Base-by-base conservation (phyloP, 225 moss, liverwort and hornwort genomes). In the Polytrichum commune region DNA sequence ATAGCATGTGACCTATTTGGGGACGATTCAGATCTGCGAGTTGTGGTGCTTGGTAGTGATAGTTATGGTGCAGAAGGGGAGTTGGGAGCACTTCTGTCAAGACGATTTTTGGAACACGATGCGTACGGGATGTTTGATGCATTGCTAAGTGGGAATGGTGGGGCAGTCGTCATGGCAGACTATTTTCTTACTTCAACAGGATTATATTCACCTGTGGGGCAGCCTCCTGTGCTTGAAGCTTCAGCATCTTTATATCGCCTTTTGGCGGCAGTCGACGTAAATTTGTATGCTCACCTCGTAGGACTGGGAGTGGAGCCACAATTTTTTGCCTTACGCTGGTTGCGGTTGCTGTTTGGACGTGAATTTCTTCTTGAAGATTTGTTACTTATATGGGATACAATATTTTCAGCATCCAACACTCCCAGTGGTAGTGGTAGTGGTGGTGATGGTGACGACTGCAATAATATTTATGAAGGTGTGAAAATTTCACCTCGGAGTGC, bases 61-160 rank as follows among this genome's bases (percentile, higher is more conserved):
- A 79, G 77, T 74, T 89, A 89, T 46, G 89, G 89, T 29, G 85
- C 69, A 4, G 89, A 89, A 55, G 89, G 89, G 25, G 89, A 89
- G 72, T 79, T 89, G 16, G 89, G 89, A 60, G 89, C 89, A 18
- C 74, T 89, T 8, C 78, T 89, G n/a, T 89, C 89, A 4, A 73
- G 85, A 54, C 80, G 89, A 26, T 89, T 89, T 69, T 61, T 89
- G 32, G 89, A 89, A 72, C 89, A 89, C 66, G 89, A 89, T 83
- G 85, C 81, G 5, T 89, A 85, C 10, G 84, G 89, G 57, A 89
- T 89, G 89, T 83, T 89, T 29, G 89, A 89, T 66, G 85, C 89
- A 16, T 76, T 89, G 57, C 76, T 89, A 25, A 72, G 74, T 77
- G 89, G 85, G 8, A 78, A 81, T 28, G 80, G 77, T 54, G 89